A percentile compares a stretch with the other conserved stretches of the same genome.
These are phyloP conservation scores for Quercus aquifolioides DNA, from an alignment of 306 rosid genomes.

Conservation along the genomic window DNA sequence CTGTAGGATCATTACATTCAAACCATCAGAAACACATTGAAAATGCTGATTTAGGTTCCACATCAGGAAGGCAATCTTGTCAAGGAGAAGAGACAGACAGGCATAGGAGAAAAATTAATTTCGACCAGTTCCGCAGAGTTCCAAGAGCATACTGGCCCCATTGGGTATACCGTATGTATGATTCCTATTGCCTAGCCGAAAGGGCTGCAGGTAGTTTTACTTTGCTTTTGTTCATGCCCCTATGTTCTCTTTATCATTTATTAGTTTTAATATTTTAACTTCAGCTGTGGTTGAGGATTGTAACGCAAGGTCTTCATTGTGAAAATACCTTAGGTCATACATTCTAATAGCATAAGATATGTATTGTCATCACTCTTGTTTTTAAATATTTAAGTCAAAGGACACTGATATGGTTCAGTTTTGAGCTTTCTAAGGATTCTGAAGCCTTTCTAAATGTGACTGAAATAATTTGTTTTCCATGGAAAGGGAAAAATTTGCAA, in stretches of 20 bases:
- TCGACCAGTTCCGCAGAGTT: constrained; percentile 42
- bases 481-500: neutral
- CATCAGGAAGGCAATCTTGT: constrained; percentile 35
- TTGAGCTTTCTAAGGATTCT: neutral
- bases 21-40: constrained; percentile 35
- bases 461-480: neutral
- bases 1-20: constrained; percentile 33
- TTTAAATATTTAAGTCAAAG: neutral
- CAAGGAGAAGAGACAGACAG: constrained; percentile 33
- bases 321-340: neutral
- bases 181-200: constrained; percentile 85
- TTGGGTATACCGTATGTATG: constrained; percentile 88
- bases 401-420: neutral
- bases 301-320: neutral
- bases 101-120: constrained; percentile 25
- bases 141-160: constrained; percentile 76
- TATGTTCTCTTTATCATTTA: neutral
- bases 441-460: neutral
- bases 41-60: constrained; percentile 42
- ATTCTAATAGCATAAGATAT: neutral
- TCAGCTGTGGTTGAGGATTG: neutral
- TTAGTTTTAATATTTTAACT: neutral
- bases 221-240: constrained; percentile 20
- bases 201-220: constrained; percentile 69
- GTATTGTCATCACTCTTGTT: neutral